Evolutionary conservation across 768 basidiomycete genomes (phyloP), one percentile per base, ranked within the genome.

Genomic region (Termitomyces sp.): DNA sequence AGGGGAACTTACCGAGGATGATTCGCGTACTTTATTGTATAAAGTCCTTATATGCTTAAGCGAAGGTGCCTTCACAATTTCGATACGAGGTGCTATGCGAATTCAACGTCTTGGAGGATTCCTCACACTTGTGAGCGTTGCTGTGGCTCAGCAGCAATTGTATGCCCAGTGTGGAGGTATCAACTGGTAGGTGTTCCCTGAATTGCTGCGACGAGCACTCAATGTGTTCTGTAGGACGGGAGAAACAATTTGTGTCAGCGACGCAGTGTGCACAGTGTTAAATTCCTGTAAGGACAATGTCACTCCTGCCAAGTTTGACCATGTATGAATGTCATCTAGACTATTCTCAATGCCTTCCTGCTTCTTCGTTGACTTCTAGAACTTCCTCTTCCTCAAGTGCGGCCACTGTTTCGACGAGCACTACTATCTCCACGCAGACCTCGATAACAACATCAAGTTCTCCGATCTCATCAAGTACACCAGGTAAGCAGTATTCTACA

Each of bases 331-430:
- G 15, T 3, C 3, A 44, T 14, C 37, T 30, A 81, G 79, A 73
- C 54, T 81, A 81, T 63, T 81, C 60, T 31, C 80, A 82, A 64
- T 83, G 80, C 55, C 69, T 81, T 14, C 78, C 77, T 30, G 76
- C 72, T 23, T 58, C 70, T 10, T 63, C 70, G 1, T 59, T 66
- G 1, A 37, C 49, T 37, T 60, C 68, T 11, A 21, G 28, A 11
- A 52, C 51, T 38, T 51, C 50, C 10, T 33, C 30, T 48, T 19
- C 69, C 31, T 52, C 60, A 4, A 65, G 63, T 21, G 48, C 65
- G 21, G 57, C 64, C 1, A 51, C 68, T 35, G 68, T 71, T 1
- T 60, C 68, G 17, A 30, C 44, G 23, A 55, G 45, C n/a, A 38
- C 37, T 31, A 31, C 52, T 30, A 31, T 28, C 38, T 47, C 54